phyloP scores from a whole-genome alignment of 441 rosid genomes.

The Caryocar brasiliense region DNA sequence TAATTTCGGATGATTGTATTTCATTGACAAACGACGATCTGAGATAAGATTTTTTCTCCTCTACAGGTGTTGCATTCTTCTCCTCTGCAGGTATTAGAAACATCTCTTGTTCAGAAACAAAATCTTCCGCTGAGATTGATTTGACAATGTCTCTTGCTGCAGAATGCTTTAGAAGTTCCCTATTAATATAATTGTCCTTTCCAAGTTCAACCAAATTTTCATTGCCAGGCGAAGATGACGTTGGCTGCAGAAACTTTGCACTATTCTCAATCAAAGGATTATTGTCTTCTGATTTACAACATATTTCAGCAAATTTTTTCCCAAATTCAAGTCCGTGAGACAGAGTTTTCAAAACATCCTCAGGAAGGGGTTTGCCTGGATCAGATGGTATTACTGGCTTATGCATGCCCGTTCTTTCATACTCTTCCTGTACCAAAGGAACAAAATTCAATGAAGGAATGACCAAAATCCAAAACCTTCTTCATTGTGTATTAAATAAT shows the following conservation, averaged over 20 bases:
- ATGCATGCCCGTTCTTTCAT: conserved; percentile 64
- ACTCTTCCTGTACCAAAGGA: conserved; percentile 55
- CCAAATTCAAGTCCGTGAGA: conserved; percentile 49
- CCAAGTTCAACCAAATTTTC: conserved; percentile 25
- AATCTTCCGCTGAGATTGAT: conserved; percentile 20
- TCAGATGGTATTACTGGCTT: conserved; percentile 46
- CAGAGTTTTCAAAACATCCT: conserved; percentile 59
- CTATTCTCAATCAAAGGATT: conserved; percentile 19
- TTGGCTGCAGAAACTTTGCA: conserved; percentile 20
- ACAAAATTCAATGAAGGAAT: conserved; percentile 10
- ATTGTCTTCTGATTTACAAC: conserved; percentile 25
- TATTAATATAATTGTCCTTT: conserved; percentile 22
- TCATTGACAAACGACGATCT: conserved; percentile 13
- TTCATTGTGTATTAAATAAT: conserved; percentile 5
- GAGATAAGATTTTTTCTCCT: conserved; percentile 18
- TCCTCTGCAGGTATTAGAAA: conserved; percentile 15
- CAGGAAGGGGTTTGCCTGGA: conserved; percentile 66
- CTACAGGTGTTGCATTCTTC: conserved; percentile 13
- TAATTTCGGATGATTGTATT: conserved; percentile 19
- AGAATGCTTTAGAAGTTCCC: conserved; percentile 20
- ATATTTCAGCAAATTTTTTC: conserved; percentile 32
- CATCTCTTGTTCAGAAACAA: conserved; percentile 17
- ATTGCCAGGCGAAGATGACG: conserved; percentile 16
- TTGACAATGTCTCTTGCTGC: conserved; percentile 18
- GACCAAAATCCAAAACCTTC: conserved; percentile 3